Base-by-base conservation (phyloP, 2,329 filamentous ascomycete species). In the Podosphaera xanthii region DNA sequence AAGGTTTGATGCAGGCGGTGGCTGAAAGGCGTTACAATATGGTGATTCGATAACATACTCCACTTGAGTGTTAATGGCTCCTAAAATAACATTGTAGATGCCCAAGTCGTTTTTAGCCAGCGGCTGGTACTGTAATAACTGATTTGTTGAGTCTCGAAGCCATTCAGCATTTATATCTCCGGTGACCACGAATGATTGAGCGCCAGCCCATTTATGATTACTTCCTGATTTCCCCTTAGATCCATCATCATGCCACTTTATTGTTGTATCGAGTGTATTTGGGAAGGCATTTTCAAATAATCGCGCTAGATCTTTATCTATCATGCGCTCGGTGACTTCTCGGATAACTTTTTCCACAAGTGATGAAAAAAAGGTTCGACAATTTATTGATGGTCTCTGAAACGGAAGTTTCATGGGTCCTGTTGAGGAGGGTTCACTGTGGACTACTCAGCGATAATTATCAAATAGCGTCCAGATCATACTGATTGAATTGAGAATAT, bases 21-120 rank as follows among this genome's bases (percentile, higher is more conserved):
- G 91, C 70, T 98, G 92, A 71, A 97, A 98, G 22, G 92, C 92
- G 70, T 98, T 97, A 77, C 92, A 98, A 73, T 97, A 98, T 0
- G 92, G 92, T 0, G 86, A 89, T 67, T 87, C 81, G 62, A 97
- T 95, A 49, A 98, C 87, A 67, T 89, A 97, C 70, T 97, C 91
- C 14, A 87, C 79, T 72, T 98, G 92, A 0, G 92, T 97, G 70
- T 95, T 94, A 72, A 97, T 95, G 49, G 91, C 91, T 31, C 92
- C 92, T 1, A 94, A 74, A 34, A 98, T 88, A 58, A 98, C 74
- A 62, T 79, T 83, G 68, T 84, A 81, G 57, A 98, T 83, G 49
- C 77, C 78, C 46, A 81, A 79, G 67, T 97, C 90, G 63, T 87
- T 87, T 67, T 82, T 87, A 2, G 90, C 86, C 33, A 98, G 75